These are phyloP conservation scores for Curvularia sp. DNA, from an alignment of 2,329 filamentous ascomycete species.

Conservation along the genomic window DNA sequence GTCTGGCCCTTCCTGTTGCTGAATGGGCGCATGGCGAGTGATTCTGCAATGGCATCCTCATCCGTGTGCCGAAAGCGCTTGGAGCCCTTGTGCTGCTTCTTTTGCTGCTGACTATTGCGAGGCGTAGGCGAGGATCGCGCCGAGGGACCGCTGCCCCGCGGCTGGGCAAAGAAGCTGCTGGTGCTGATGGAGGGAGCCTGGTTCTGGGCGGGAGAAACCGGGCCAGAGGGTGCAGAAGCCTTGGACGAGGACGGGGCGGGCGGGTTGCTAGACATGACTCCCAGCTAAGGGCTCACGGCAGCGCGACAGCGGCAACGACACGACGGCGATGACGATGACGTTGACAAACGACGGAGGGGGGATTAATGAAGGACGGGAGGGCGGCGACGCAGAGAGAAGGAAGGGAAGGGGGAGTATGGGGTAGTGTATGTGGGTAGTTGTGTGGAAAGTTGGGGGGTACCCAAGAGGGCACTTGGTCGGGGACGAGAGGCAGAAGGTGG, in stretches of 20 bases:
- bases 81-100: constrained; percentile 85
- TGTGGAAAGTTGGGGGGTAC: constrained; percentile 15
- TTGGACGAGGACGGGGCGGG: constrained; percentile 54
- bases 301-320: constrained; percentile 17
- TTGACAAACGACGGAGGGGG: constrained; percentile 5
- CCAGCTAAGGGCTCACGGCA: constrained; percentile 36
- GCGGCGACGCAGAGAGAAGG: not conserved
- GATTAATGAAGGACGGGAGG: constrained; percentile 7
- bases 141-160: constrained; percentile 51
- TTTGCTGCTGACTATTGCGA: constrained; percentile 76
- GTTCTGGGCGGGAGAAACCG: constrained; percentile 54
- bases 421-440: constrained; percentile 5
- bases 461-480: constrained; percentile 23
- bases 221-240: constrained; percentile 46
- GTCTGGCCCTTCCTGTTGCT: constrained; percentile 87
- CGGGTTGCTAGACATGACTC: constrained; percentile 56
- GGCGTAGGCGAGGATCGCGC: constrained; percentile 58
- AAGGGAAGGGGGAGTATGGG: not conserved
- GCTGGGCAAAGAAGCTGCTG: constrained; percentile 54
- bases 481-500: constrained; percentile 15
- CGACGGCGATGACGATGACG: constrained; percentile 3
- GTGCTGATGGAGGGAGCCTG: constrained; percentile 54
- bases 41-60: constrained; percentile 88
- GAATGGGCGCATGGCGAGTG: constrained; percentile 68
- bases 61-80: constrained; percentile 76